Conservation (phyloP, 192 early-diverging fungal species). For the Chytriomyces hyalinus region DNA sequence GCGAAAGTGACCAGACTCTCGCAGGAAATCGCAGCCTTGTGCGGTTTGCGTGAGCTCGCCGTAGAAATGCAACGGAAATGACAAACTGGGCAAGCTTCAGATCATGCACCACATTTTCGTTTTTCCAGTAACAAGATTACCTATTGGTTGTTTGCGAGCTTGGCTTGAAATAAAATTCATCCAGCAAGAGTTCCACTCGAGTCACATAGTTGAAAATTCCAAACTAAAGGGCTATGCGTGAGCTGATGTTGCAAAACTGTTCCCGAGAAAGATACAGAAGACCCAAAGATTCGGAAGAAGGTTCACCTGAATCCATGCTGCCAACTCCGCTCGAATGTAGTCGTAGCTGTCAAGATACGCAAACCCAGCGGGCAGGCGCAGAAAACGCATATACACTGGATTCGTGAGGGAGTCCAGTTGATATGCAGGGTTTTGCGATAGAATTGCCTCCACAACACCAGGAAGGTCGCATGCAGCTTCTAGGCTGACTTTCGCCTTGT, state of each 20-base stretch:
- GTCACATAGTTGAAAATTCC: constrained; percentile 72
- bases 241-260: no score
- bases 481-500: constrained; percentile 70
- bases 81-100: constrained; percentile 21
- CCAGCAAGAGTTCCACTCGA: constrained; percentile 68
- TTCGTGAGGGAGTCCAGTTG: constrained; percentile 63
- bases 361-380: constrained; percentile 76
- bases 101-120: not conserved
- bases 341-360: constrained; percentile 69
- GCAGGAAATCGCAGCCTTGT: constrained; percentile 71
- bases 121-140: not conserved
- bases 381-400: constrained; percentile 47
- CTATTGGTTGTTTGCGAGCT: no score
- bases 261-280: no score
- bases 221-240: constrained; percentile 35
- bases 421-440: constrained; percentile 73
- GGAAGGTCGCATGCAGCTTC: constrained; percentile 71
- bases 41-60: constrained; percentile 77
- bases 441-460: constrained; percentile 71
- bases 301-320: constrained; percentile 78
- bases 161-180: constrained; percentile 42
- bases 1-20: constrained; percentile 69
- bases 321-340: constrained; percentile 78
- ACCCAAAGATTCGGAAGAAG: no score
- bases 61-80: constrained; percentile 75